Evolutionary conservation across 768 basidiomycete genomes (phyloP).

Genomic region (Calocybe gangraenosa): DNA sequence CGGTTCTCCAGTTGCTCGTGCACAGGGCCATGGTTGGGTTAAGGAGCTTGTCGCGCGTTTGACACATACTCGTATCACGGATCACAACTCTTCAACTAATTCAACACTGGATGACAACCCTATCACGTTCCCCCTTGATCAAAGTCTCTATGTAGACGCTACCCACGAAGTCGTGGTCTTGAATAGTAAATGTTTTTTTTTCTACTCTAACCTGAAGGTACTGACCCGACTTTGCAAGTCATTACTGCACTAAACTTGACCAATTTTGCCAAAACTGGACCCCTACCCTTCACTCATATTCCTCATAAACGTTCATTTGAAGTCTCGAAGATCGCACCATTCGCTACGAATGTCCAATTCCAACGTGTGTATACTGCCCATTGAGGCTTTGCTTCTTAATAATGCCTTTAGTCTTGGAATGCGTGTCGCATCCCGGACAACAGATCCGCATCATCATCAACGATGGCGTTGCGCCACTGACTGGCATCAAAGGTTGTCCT

Average conservation of each 20-base stretch:
- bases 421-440: constrained; percentile 40
- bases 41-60: constrained; percentile 83
- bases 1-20: constrained; percentile 75
- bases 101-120: constrained; percentile 69
- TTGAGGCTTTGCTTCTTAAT: background rate
- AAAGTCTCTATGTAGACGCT: constrained; percentile 81
- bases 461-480: constrained; percentile 81
- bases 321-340: constrained; percentile 75
- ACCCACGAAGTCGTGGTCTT: constrained; percentile 90
- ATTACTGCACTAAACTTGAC: constrained; percentile 84
- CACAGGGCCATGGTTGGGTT: constrained; percentile 75
- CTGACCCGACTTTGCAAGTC: constrained; percentile 35
- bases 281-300: constrained; percentile 72
- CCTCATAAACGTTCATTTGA: constrained; percentile 63
- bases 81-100: constrained; percentile 82
- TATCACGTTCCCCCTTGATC: constrained; percentile 65
- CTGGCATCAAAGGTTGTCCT: constrained; percentile 71
- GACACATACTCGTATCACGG: constrained; percentile 66
- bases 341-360: constrained; percentile 86
- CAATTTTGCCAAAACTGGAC: constrained; percentile 66
- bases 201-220: background rate
- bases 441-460: constrained; percentile 86
- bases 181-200: constrained; percentile 54
- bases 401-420: constrained; percentile 52
- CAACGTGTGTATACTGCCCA: constrained; percentile 52